Base-by-base conservation (phyloP, 768 basidiomycete genomes). In the Tricholoma saponaceum region DNA sequence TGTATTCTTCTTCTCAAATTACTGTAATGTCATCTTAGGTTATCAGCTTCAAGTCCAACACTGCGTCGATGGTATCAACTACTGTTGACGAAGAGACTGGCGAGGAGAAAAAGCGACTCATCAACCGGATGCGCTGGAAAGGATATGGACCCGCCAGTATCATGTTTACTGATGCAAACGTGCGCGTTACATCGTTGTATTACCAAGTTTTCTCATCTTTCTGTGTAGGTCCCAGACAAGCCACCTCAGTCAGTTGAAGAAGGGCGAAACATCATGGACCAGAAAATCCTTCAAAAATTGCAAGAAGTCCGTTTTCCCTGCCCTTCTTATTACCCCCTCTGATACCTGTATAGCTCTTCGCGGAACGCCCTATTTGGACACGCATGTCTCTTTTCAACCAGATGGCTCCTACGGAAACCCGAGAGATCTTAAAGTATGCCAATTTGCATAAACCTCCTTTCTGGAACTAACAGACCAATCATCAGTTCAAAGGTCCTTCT, bases 51-150 rank as follows among this genome's bases (percentile, higher is more conserved):
- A 90, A 89, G 66, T 77, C 85, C 3, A 94, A 91, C 63, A 74
- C 85, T 10, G 84, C 87, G 2, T 92, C 92, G 0, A 83, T 91
- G 60, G 74, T 81, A 1, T 79, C 88, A 5, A 88, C 83, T 5
- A 72, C 81, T 14, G 71, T 87, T 10, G 84, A 89, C 63, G 87
- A 87, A 67, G 83, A 82, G 59, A 93, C 89, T 0, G 91, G 92
- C 23, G 84, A 89, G 64, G 91, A 92, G 69, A 84, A 81, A 66
- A 89, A 87, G 62, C 79, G 92, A 2, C 76, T 92, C n/a, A 89
- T 95, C 58, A 95, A 94, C 68, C 81, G 80, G 58, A 85, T 86
- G 77, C 82, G 91, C n/a, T 92, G 91, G 89, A 92, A 88, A 66
- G 88, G 89, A 14, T 87, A 83, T 63, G 90, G 89, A 5, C 89